phyloP scores from a whole-genome alignment of 257 asterid genomes.

The Solanum stenotomum region DNA sequence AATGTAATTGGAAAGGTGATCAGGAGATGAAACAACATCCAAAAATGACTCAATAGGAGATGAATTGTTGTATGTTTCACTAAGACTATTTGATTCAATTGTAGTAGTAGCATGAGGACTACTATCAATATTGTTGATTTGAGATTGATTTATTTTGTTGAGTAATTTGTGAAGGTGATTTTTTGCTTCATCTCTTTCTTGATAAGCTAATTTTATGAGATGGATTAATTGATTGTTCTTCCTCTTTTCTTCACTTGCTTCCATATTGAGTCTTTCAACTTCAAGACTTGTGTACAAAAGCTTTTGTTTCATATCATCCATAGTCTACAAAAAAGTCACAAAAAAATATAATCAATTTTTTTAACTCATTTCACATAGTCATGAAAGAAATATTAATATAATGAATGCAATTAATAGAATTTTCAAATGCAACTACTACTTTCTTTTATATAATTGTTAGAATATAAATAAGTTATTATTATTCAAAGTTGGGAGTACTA shows the following conservation, averaged over 20 bases:
- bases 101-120: slow-evolving; percentile 2
- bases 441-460: background rate
- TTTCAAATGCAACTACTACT: background rate
- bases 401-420: background rate
- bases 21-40: slow-evolving; percentile 46
- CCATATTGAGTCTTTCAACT: slow-evolving; percentile 23
- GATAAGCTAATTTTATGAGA: slow-evolving; percentile 10
- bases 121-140: slow-evolving; percentile 12
- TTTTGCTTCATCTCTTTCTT: slow-evolving; percentile 36
- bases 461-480: background rate
- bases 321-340: slow-evolving; percentile 7
- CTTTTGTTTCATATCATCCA: slow-evolving; percentile 31
- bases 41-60: slow-evolving; percentile 42
- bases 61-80: slow-evolving; percentile 36
- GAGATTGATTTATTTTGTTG: slow-evolving; percentile 19
- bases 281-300: slow-evolving; percentile 13
- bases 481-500: background rate
- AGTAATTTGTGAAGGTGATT: slow-evolving; percentile 31
- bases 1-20: background rate
- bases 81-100: slow-evolving; percentile 60
- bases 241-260: slow-evolving; percentile 21
- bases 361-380: background rate
- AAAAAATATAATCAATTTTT: background rate
- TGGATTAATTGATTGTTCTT: slow-evolving; percentile 19
- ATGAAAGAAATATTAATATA: background rate